A percentile compares a stretch with the other conserved stretches of the same genome.
Evolutionary conservation across 1,284 basidiomycete species (phyloP).

Genomic region (Tetrapyrgos nigripes): DNA sequence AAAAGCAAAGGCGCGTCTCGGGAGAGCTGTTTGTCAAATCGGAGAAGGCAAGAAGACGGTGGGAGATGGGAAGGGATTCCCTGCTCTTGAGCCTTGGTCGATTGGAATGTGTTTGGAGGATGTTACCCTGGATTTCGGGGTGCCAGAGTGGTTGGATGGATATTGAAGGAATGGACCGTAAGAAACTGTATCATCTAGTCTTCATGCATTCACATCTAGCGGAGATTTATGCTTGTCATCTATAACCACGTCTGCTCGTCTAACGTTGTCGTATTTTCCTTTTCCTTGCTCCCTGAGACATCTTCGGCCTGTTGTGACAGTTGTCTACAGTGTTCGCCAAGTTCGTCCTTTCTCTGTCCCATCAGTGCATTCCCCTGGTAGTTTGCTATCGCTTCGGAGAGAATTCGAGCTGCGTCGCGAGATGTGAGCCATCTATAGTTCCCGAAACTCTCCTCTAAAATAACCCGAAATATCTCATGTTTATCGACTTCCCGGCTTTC

Average conservation of each 20-base stretch:
- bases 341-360: neutral
- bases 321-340: neutral
- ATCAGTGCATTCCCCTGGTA: neutral
- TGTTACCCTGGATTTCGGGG: constrained; percentile 18
- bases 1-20: constrained; percentile 11
- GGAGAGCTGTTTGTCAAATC: constrained; percentile 7
- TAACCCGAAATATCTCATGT: neutral
- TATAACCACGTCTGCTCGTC: too few species aligned
- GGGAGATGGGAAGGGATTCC: constrained; percentile 23
- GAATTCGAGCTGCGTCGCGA: neutral
- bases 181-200: neutral
- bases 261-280: too few species aligned
- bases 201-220: too few species aligned
- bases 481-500: too few species aligned
- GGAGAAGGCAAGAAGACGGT: constrained; percentile 9
- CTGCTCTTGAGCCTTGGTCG: constrained; percentile 20
- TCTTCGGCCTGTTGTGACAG: too few species aligned
- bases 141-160: constrained; percentile 14
- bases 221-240: too few species aligned
- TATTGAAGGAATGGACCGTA: neutral
- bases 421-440: neutral
- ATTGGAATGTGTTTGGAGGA: constrained; percentile 17
- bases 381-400: neutral
- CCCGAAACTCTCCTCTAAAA: neutral
- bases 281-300: too few species aligned